A percentile compares a stretch with the other conserved stretches of the same genome.
Evolutionary conservation across 257 asterid genomes (phyloP).

Genomic region (Solanum etuberosum): DNA sequence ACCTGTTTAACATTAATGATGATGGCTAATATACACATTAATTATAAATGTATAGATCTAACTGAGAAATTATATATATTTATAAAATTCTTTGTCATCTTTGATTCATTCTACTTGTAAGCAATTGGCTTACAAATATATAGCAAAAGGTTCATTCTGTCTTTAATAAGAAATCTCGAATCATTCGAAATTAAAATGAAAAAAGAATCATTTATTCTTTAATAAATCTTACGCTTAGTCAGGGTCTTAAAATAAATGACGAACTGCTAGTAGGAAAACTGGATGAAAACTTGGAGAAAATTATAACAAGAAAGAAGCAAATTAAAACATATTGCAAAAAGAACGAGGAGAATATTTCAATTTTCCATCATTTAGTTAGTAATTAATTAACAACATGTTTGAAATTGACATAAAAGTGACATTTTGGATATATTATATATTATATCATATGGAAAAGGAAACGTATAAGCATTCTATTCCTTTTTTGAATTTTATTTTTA

Average conservation of each 20-base stretch:
- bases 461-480: not conserved
- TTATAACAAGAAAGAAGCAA: not conserved
- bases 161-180: not conserved
- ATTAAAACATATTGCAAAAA: not conserved
- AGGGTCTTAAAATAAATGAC: not conserved
- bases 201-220: fast-evolving
- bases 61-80: not conserved
- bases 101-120: not conserved
- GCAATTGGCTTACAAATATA: not conserved
- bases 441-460: not conserved
- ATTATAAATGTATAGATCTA: not conserved
- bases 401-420: not conserved
- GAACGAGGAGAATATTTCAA: not conserved
- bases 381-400: not conserved
- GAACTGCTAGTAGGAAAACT: no score
- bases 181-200: fast-evolving
- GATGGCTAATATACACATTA: not conserved
- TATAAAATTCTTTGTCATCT: not conserved
- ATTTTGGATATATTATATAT: not conserved
- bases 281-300: not conserved
- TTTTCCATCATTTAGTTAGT: not conserved
- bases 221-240: not conserved
- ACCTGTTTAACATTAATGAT: not conserved
- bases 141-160: not conserved
- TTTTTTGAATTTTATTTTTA: not conserved